These are phyloP conservation scores for Candida pini DNA, from an alignment of 805 yeast genomes.

Conservation along the genomic window DNA sequence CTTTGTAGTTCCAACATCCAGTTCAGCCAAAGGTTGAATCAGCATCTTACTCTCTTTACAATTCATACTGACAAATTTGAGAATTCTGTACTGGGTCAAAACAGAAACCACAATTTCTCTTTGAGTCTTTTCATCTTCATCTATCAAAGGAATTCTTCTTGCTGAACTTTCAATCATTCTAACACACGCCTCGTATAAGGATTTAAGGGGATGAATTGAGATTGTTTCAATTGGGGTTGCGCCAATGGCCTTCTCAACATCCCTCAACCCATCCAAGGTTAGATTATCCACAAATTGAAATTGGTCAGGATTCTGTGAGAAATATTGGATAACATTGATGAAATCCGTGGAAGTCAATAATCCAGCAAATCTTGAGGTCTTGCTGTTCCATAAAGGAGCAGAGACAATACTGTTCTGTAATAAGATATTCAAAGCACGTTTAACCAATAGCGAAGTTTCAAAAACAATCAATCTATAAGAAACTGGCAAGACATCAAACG, in stretches of 20 bases:
- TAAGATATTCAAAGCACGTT: slow-evolving; percentile 83
- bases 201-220: slow-evolving; percentile 84
- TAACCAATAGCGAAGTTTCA: slow-evolving; percentile 85
- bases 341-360: slow-evolving; percentile 87
- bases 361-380: slow-evolving; percentile 88
- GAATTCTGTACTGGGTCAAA: slow-evolving; percentile 90
- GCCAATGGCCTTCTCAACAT: slow-evolving; percentile 82
- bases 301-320: slow-evolving; percentile 82
- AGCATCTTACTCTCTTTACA: slow-evolving; percentile 90
- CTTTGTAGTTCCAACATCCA: slow-evolving; percentile 54
- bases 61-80: slow-evolving; percentile 91
- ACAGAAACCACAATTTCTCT: slow-evolving; percentile 94
- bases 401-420: slow-evolving; percentile 92
- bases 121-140: slow-evolving; percentile 86
- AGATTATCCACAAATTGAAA: slow-evolving; percentile 82
- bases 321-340: slow-evolving; percentile 91
- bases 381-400: slow-evolving; percentile 95
- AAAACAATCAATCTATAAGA: slow-evolving; percentile 87
- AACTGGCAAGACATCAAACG: slow-evolving; percentile 95
- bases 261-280: slow-evolving; percentile 78
- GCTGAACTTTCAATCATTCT: slow-evolving; percentile 86
- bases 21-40: slow-evolving; percentile 64
- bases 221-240: slow-evolving; percentile 81
- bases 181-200: slow-evolving; percentile 87
- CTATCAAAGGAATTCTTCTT: slow-evolving; percentile 90